Evolutionary conservation across 495 filamentous ascomycete species (phyloP), one percentile per base, ranked within the genome.

Genomic region (Usnea hakonensis): DNA sequence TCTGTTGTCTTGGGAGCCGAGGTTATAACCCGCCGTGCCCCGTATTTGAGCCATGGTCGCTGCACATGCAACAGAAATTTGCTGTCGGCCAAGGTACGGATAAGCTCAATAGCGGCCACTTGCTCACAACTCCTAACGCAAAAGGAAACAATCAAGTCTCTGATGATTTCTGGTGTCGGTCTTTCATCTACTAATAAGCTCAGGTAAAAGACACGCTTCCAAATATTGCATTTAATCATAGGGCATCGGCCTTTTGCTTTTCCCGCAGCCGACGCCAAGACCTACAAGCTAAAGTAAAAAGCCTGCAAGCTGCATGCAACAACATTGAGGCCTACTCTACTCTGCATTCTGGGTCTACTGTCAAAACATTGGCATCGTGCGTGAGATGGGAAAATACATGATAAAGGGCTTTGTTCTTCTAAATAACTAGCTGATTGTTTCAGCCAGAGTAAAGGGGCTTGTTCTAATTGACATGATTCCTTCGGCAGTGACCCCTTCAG

Each of bases 1-100:
- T 58, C 86, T 82, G 19, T 50, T 50, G 70, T 82, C 85, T 67
- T 86, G 86, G 67, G 85, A 82, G 65, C 89, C 90, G 69, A 97
- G 86, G 75, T 96, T 93, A 77, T 97, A 98, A 75, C 89, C 89
- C 67, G 93, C 92, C 65, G 90, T 95, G 74, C 93, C 94, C 81
- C 93, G 84, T 76, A 97, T 94, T 77, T 96, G 93, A 75, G 93
- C 87, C 93, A 96, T 97, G 68, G 67, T 75, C 48, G 32, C 26
- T 54, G 52, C 55, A 65, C 68, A 67, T 69, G 65, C 60, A 65
- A 57, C n/a, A 41, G n/a, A 16, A 33, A n/a, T 17, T 30, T 54
- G 43, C 57, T 21, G 33, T 14, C 60, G n/a, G 21, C 30, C 3
- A 35, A 32, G 3, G 19, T 28, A 2, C 10, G n/a, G 6, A 33